Base-by-base conservation (phyloP, 176 grass and related monocot species). In the Cenchrus purpureus region DNA sequence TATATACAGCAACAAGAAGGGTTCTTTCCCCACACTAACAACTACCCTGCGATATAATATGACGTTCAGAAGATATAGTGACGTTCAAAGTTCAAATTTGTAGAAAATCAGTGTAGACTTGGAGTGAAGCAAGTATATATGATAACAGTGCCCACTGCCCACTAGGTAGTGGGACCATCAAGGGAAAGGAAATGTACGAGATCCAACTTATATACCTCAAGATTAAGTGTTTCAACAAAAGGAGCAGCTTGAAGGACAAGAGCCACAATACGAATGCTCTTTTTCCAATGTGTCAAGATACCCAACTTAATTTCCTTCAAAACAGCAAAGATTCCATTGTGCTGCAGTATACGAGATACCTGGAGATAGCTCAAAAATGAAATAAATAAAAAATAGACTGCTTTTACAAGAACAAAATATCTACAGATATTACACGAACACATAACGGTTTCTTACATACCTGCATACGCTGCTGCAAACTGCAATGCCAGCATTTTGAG, bases 231-330 rank as follows among this genome's bases (percentile, higher is more conserved):
- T 76, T 84, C 71, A 7, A 84, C 61, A 17, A 12, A 65, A 10
- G 46, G 71, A 32, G 48, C 46, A 29, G 31, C 71, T 66, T 55
- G 28, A 43, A 84, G 58, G 12, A 66, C 71, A 76, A 29, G 52
- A 53, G 9, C 82, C n/a, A 76, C 46, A 0, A 60, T 76, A 28
- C 8, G 20, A 11, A 66, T 76, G 60, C 20, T 54, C 60, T 44
- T n/a, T 43, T 56, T 29, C 82, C 82, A 76, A 76, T 71, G 66
- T 67, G 59, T 76, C 60, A 84, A 3, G 8, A 84, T 59, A 52
- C 49, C 28, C 45, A 83, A 44, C 28, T 76, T 46, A 22, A 84
- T 44, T 34, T 51, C 1, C 82, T 7, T 84, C 49, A 84, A 65
- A 75, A 28, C 32, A 7, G 46, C 2, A 12, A 76, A 84, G 11